Conservation (phyloP, 2,329 filamentous ascomycete species). For the Colletotrichum sp. region DNA sequence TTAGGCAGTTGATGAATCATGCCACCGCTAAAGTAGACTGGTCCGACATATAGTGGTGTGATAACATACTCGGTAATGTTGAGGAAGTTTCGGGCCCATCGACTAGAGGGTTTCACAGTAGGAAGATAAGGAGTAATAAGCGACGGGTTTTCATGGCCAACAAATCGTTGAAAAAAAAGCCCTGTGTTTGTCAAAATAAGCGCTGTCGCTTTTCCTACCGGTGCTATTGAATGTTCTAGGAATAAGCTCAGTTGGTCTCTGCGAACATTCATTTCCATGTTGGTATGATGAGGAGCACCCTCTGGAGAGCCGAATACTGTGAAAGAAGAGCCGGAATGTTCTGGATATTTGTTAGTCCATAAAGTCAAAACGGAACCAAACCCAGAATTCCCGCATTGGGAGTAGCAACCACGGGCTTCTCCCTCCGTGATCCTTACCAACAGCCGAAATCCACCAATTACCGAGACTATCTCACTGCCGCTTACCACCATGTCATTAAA, state of each 20-base stretch:
- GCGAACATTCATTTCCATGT: background rate
- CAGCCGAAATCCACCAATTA: constrained; percentile 19
- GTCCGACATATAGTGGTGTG: background rate
- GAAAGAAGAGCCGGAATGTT: background rate
- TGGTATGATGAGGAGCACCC: background rate
- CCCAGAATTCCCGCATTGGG: background rate
- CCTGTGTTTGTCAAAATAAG: background rate
- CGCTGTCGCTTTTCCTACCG: background rate
- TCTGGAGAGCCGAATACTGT: background rate
- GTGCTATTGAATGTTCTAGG: background rate
- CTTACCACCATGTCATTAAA: background rate
- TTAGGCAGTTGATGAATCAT: background rate
- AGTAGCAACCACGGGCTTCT: background rate
- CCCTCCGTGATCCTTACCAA: constrained; percentile 1
- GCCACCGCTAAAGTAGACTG: background rate
- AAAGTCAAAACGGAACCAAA: background rate
- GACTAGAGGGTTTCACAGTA: too few species aligned
- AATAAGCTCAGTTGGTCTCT: background rate
- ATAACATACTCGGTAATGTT: background rate
- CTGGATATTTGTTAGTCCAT: background rate
- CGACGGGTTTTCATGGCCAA: too few species aligned
- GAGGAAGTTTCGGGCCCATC: too few species aligned
- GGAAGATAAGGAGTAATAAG: too few species aligned
- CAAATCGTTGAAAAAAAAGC: background rate
- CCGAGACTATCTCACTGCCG: background rate